phyloP scores from a whole-genome alignment of 345 rosid species.

The Camelina laxa region DNA sequence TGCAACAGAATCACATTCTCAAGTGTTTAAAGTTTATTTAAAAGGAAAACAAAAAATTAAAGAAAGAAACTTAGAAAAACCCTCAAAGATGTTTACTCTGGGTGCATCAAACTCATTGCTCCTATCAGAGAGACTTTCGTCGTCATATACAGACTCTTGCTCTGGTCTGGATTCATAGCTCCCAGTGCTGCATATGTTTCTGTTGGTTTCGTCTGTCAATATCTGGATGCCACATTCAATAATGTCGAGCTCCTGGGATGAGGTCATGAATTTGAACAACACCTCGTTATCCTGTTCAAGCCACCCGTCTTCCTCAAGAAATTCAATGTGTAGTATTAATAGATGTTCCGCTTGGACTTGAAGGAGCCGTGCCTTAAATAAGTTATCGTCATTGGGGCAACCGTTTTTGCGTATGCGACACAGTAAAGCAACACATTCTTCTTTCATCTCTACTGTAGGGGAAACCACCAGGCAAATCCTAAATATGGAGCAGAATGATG shows the following conservation, averaged over 20 bases:
- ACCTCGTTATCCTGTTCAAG: constrained; percentile 1
- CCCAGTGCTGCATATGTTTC: not conserved
- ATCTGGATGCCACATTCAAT: constrained; percentile 9
- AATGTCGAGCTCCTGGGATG: not conserved
- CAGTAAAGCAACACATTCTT: not conserved
- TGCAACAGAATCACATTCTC: too few relatives aligned
- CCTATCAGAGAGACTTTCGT: too few relatives aligned
- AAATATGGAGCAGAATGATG: not conserved
- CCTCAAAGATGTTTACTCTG: too few relatives aligned
- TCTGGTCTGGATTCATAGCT: not conserved
- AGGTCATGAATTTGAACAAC: not conserved
- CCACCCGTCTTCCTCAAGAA: not conserved
- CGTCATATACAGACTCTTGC: too few relatives aligned
- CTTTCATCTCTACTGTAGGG: not conserved
- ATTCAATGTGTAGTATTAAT: not conserved
- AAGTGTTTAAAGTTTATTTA: too few relatives aligned
- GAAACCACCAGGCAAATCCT: not conserved
- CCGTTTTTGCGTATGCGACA: not conserved
- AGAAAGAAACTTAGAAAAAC: too few relatives aligned
- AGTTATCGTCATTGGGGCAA: not conserved
- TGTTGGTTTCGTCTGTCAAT: not conserved
- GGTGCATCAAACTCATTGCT: too few relatives aligned
- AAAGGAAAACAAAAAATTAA: too few relatives aligned
- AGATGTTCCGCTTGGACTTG: not conserved
- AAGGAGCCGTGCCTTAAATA: not conserved